Conservation (phyloP, 139 green algal genomes). For the Haematococcus sp. region DNA sequence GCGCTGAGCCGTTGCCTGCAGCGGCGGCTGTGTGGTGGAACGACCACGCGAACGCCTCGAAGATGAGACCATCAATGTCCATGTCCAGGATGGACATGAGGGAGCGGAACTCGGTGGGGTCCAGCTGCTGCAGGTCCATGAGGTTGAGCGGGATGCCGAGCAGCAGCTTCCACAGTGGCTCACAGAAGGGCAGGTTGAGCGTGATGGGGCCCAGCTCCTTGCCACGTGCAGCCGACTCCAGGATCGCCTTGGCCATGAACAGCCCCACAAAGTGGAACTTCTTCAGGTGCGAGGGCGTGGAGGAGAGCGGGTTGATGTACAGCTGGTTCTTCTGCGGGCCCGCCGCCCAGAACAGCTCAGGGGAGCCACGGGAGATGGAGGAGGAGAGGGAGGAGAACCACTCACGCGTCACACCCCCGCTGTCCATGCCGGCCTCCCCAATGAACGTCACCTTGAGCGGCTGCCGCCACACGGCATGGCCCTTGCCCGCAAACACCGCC, state of each 20-base stretch:
- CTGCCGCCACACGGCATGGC: slow-evolving; percentile 30
- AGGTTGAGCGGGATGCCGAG: slow-evolving; percentile 54
- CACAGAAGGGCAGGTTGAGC: slow-evolving; percentile 58
- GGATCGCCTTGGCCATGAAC: slow-evolving; percentile 64
- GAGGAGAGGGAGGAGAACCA: slow-evolving; percentile 60
- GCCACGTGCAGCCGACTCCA: slow-evolving; percentile 49
- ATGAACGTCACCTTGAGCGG: slow-evolving; percentile 43
- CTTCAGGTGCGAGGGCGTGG: slow-evolving; percentile 48
- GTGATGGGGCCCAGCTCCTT: slow-evolving; percentile 55
- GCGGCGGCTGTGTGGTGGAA: slow-evolving; percentile 45
- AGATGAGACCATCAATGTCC: slow-evolving; percentile 64
- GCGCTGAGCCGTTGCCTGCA: neutral
- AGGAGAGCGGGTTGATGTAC: slow-evolving; percentile 57
- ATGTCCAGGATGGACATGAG: slow-evolving; percentile 61
- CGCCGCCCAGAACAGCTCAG: slow-evolving; percentile 57
- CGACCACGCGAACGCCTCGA: slow-evolving; percentile 57
- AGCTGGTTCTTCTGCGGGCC: slow-evolving; percentile 47
- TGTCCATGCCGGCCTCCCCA: slow-evolving; percentile 61
- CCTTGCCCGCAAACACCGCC: slow-evolving; percentile 40
- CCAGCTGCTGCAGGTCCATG: slow-evolving; percentile 53
- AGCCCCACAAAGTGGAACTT: slow-evolving; percentile 62
- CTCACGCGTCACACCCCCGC: slow-evolving; percentile 56
- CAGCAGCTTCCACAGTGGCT: slow-evolving; percentile 68
- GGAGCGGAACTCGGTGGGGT: slow-evolving; percentile 49
- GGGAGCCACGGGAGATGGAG: slow-evolving; percentile 44